phyloP scores from a whole-genome alignment of 2,329 filamentous ascomycete genomes.

The Xylaria sp. region DNA sequence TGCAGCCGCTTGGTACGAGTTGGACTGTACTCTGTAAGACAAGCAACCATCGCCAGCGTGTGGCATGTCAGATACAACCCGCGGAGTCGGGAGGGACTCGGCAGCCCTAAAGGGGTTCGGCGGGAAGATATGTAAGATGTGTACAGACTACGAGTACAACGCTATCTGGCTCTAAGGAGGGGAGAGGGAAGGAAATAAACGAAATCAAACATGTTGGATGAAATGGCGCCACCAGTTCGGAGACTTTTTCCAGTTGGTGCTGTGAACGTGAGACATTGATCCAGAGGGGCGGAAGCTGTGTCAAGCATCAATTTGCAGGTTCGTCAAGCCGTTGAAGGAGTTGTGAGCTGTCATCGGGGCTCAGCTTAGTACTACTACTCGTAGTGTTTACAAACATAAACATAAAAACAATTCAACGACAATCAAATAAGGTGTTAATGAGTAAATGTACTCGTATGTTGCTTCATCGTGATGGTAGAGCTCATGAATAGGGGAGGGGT shows the following conservation, averaged over 20 bases:
- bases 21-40: background rate
- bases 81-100: background rate
- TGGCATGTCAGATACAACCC: background rate
- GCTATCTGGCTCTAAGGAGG: background rate
- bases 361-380: no score
- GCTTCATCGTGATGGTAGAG: no score
- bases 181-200: background rate
- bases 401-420: no score
- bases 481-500: no score
- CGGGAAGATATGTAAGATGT: background rate
- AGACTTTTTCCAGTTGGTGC: background rate
- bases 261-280: background rate
- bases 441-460: no score
- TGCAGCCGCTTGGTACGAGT: background rate
- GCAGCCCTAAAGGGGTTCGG: background rate
- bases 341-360: background rate
- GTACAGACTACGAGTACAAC: background rate
- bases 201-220: background rate
- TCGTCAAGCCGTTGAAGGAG: background rate
- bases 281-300: background rate
- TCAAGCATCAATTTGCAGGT: background rate
- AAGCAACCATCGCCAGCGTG: background rate
- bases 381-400: no score
- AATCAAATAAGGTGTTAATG: no score
- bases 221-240: background rate